Conservation (phyloP, 73 alveolate genomes). For the Symbiodinium natans region DNA sequence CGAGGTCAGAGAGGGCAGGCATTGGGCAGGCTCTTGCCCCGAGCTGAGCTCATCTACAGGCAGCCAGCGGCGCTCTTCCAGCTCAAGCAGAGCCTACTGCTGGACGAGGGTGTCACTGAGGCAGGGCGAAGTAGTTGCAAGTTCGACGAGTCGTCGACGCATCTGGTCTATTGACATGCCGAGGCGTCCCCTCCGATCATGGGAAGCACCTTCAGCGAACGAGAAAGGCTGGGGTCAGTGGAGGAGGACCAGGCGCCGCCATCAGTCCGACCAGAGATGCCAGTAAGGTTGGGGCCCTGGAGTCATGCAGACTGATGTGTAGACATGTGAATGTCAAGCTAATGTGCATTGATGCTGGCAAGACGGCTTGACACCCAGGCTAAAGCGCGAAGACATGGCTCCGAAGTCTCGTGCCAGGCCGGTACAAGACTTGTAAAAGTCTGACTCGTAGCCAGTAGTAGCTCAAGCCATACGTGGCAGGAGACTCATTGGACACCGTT, state of each 20-base stretch:
- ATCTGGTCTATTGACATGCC: too few species aligned
- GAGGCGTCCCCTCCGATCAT: slow-evolving; percentile 36
- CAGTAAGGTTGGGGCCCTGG: not conserved
- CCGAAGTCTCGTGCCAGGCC: slow-evolving; percentile 83
- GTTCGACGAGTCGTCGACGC: too few species aligned
- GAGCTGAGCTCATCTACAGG: too few species aligned
- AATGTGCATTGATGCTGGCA: too few species aligned
- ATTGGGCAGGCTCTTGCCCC: too few species aligned
- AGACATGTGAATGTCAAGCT: too few species aligned
- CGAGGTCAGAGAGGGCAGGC: too few species aligned
- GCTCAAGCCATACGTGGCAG: too few species aligned
- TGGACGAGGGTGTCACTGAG: slow-evolving; percentile 56
- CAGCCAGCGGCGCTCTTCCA: slow-evolving; percentile 45
- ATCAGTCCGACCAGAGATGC: slow-evolving; percentile 56
- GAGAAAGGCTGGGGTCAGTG: slow-evolving; percentile 24
- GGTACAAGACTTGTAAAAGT: not conserved
- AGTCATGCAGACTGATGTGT: not conserved
- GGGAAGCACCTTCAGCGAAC: slow-evolving; percentile 39
- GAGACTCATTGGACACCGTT: too few species aligned
- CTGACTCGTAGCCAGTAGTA: too few species aligned
- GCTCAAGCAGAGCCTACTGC: slow-evolving; percentile 73
- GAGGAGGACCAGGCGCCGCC: slow-evolving; percentile 59
- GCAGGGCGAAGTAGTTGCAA: too few species aligned
- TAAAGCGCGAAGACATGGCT: slow-evolving; percentile 83
- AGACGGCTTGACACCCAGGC: not conserved